Evolutionary conservation across 306 rosid genomes (phyloP).

Genomic region (Cercis canadensis): DNA sequence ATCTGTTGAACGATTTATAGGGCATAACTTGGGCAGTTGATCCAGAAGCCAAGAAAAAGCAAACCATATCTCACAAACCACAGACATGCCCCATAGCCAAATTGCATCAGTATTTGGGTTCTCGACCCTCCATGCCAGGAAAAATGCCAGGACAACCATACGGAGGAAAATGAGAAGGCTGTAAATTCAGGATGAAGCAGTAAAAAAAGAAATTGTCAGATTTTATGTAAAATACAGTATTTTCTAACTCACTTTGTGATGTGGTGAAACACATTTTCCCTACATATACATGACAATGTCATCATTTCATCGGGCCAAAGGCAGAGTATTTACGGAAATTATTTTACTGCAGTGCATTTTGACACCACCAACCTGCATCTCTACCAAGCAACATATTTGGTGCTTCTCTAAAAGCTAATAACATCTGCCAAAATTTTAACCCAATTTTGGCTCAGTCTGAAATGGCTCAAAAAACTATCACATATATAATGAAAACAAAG

Average conservation of each 20-base stretch:
- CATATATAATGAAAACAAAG: too few relatives aligned
- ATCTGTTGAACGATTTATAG: slow-evolving; percentile 83
- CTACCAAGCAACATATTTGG: too few relatives aligned
- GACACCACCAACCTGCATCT: too few relatives aligned
- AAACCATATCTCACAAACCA: slow-evolving; percentile 97
- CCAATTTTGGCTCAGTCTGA: too few relatives aligned
- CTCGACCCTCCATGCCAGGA: slow-evolving; percentile 78
- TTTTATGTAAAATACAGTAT: neutral
- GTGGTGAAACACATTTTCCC: too few relatives aligned
- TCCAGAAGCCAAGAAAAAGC: slow-evolving; percentile 99
- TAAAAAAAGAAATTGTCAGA: slow-evolving; percentile 24
- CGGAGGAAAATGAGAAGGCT: slow-evolving; percentile 83
- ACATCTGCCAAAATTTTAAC: too few relatives aligned
- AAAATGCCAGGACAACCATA: slow-evolving; percentile 69
- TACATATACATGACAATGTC: too few relatives aligned
- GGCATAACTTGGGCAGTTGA: slow-evolving; percentile 88
- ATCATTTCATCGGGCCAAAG: too few relatives aligned
- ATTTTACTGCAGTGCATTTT: too few relatives aligned
- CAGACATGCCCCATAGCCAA: slow-evolving; percentile 98
- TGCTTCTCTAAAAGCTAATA: too few relatives aligned
- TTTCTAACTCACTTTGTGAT: neutral
- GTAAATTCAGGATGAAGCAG: slow-evolving; percentile 34
- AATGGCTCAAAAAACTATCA: too few relatives aligned
- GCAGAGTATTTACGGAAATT: too few relatives aligned
- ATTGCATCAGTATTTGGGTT: slow-evolving; percentile 77